Evolutionary conservation across 2,329 filamentous ascomycete genomes (phyloP).

Genomic region (Diaporthe velutina): DNA sequence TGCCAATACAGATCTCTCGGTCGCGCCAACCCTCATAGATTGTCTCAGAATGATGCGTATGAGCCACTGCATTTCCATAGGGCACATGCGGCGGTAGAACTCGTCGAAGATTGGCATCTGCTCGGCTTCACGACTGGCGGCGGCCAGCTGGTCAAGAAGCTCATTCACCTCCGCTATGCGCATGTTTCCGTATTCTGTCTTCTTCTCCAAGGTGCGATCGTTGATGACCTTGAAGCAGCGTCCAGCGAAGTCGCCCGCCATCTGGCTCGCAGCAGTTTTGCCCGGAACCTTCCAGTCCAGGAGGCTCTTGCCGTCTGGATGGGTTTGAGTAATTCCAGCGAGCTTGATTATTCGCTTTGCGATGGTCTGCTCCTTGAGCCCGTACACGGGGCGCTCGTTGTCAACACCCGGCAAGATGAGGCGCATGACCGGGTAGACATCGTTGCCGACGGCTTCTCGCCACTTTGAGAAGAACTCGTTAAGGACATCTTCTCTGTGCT

Average conservation of each 20-base stretch:
- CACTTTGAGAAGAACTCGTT: constrained; percentile 88
- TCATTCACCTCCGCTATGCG: constrained; percentile 91
- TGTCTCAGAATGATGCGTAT: constrained; percentile 92
- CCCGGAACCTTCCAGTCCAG: constrained; percentile 94
- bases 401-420: constrained; percentile 95
- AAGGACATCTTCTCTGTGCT: constrained; percentile 84
- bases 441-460: constrained; percentile 88
- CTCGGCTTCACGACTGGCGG: constrained; percentile 82
- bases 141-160: constrained; percentile 82
- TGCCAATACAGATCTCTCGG: constrained; percentile 89
- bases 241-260: constrained; percentile 92
- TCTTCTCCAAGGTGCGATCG: constrained; percentile 86
- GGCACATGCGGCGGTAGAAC: constrained; percentile 93
- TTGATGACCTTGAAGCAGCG: constrained; percentile 89
- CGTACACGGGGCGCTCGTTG: constrained; percentile 91
- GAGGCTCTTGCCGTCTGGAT: constrained; percentile 87
- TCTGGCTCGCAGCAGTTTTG: constrained; percentile 69
- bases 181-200: constrained; percentile 80
- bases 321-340: constrained; percentile 91
- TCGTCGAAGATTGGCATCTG: constrained; percentile 84
- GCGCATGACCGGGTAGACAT: constrained; percentile 93
- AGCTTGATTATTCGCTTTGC: constrained; percentile 92
- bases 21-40: constrained; percentile 80
- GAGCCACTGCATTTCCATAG: constrained; percentile 93
- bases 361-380: constrained; percentile 91